Evolutionary conservation across 1,139 yeast genomes (phyloP).

Genomic region (Lodderomyces beijingensis): DNA sequence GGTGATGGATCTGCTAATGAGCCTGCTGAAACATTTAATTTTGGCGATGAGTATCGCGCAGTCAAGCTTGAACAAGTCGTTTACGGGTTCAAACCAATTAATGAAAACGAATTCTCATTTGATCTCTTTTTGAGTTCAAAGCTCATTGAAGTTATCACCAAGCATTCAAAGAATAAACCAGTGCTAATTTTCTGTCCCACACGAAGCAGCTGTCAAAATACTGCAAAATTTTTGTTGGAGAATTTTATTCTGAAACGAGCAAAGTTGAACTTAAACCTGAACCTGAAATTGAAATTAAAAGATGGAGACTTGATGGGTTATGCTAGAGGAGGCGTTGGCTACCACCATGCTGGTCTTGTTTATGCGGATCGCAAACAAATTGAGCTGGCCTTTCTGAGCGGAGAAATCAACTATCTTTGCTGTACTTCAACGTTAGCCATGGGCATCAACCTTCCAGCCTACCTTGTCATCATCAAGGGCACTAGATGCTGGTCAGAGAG

Average conservation of each 20-base stretch:
- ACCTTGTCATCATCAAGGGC: constrained; percentile 55
- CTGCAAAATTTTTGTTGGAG: constrained; percentile 36
- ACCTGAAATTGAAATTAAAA: constrained; percentile 11
- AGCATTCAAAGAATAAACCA: constrained; percentile 37
- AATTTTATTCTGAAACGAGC: constrained; percentile 8
- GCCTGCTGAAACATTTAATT: constrained; percentile 29
- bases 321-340: constrained; percentile 39
- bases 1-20: constrained; percentile 8
- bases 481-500: constrained; percentile 50
- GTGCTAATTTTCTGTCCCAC: constrained; percentile 52
- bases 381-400: constrained; percentile 42
- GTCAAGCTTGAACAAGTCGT: constrained; percentile 39
- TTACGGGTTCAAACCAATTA: constrained; percentile 32
- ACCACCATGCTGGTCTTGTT: constrained; percentile 57
- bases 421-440: constrained; percentile 60
- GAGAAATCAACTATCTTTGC: constrained; percentile 41
- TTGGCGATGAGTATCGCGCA: constrained; percentile 45
- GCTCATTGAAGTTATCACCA: constrained; percentile 29
- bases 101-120: constrained; percentile 40
- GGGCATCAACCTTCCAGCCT: constrained; percentile 62
- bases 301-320: constrained; percentile 27
- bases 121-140: constrained; percentile 39
- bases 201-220: constrained; percentile 40
- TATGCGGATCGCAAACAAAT: constrained; percentile 39
- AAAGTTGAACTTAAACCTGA: neutral